phyloP scores from a whole-genome alignment of 1,139 yeast genomes.

The Sugiyamaella paludigena region DNA sequence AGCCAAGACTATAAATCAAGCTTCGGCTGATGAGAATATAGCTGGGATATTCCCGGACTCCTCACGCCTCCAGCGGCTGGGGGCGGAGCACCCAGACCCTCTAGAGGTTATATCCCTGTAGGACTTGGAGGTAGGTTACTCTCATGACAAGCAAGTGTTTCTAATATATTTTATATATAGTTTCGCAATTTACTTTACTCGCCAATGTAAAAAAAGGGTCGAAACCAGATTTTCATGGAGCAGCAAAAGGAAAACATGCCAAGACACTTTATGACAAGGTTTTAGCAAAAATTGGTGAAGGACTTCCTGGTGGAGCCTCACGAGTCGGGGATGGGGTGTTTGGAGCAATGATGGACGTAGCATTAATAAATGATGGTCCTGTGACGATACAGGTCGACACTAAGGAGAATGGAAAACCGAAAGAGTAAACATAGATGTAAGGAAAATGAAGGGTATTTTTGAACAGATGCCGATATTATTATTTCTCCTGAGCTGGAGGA shows the following conservation, averaged over 20 bases:
- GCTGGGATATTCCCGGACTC: too few relatives aligned
- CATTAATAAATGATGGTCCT: slow-evolving; percentile 80
- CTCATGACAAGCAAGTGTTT: too few relatives aligned
- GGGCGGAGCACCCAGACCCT: too few relatives aligned
- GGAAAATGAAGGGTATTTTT: not conserved
- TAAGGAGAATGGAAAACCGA: slow-evolving; percentile 32
- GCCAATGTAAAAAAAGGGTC: slow-evolving; percentile 85
- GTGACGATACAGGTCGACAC: slow-evolving; percentile 75
- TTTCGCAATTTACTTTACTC: slow-evolving; percentile 86
- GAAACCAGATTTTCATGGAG: slow-evolving; percentile 89
- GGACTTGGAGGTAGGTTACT: too few relatives aligned
- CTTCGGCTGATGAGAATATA: too few relatives aligned
- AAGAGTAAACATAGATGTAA: not conserved
- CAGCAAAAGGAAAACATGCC: slow-evolving; percentile 79
- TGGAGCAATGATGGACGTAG: slow-evolving; percentile 97
- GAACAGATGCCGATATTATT: not conserved
- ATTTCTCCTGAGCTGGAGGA: not conserved
- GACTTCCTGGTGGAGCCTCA: slow-evolving; percentile 49
- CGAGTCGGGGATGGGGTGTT: slow-evolving; percentile 82
- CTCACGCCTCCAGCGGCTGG: too few relatives aligned
- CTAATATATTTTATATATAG: slow-evolving; percentile 32
- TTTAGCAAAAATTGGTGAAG: slow-evolving; percentile 45
- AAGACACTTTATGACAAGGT: slow-evolving; percentile 63
- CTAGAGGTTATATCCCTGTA: too few relatives aligned
- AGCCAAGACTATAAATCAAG: too few relatives aligned